A percentile compares a stretch with the other conserved stretches of the same genome.
Conservation (phyloP, 2,329 filamentous ascomycete species). For the Helotiales sp. region DNA sequence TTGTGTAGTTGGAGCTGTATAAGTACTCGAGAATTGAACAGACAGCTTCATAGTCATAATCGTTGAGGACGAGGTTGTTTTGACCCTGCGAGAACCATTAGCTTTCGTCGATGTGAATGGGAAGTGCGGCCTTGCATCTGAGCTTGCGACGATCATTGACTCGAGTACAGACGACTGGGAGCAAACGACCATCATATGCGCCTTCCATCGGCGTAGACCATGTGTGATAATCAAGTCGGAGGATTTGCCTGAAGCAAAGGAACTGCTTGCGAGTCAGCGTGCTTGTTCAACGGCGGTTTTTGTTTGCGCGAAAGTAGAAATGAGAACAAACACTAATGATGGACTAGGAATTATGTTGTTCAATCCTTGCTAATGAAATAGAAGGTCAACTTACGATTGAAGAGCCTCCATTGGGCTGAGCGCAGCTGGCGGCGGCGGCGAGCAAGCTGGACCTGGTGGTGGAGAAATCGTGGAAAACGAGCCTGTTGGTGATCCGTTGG, state of each 20-base stretch:
- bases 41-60: slow-evolving; percentile 11
- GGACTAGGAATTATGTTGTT: background rate
- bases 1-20: slow-evolving; percentile 23
- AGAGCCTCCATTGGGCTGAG: slow-evolving; percentile 17
- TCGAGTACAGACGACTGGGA: slow-evolving; percentile 27
- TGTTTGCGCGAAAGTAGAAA: no score
- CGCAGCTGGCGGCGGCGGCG: background rate
- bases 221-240: slow-evolving; percentile 28
- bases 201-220: slow-evolving; percentile 22
- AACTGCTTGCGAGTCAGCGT: slow-evolving; percentile 11
- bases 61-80: slow-evolving; percentile 15
- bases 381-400: slow-evolving; percentile 11
- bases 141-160: slow-evolving; percentile 13
- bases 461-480: no score
- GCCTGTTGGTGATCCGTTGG: no score
- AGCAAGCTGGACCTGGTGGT: background rate
- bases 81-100: background rate
- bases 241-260: slow-evolving; percentile 25
- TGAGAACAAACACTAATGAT: background rate
- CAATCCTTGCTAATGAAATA: background rate
- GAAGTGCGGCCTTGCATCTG: background rate
- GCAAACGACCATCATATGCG: slow-evolving; percentile 28
- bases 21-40: slow-evolving; percentile 25
- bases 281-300: no score
- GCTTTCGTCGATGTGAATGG: background rate